phyloP scores from a whole-genome alignment of 2,329 filamentous ascomycete genomes.

The Talaromyces sp. region DNA sequence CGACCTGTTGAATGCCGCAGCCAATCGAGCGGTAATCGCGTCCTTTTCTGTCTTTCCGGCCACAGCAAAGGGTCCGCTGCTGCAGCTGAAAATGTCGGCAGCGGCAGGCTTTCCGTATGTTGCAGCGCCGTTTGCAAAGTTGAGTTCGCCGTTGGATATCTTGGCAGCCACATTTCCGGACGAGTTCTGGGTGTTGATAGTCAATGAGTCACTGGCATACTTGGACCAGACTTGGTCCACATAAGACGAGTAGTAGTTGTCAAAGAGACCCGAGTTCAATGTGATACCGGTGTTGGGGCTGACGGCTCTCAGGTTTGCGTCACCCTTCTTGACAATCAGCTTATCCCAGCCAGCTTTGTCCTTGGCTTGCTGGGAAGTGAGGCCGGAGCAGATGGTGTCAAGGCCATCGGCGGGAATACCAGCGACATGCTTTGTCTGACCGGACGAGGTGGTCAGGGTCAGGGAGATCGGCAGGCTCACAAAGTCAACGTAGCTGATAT shows the following conservation, averaged over 20 bases:
- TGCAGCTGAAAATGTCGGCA: constrained; percentile 63
- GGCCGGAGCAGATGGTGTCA: constrained; percentile 48
- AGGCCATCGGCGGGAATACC: constrained; percentile 59
- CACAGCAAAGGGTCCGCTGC: constrained; percentile 55
- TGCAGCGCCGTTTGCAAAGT: constrained; percentile 41
- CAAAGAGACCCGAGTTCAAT: constrained; percentile 44
- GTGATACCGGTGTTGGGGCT: constrained; percentile 41
- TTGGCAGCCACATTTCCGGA: constrained; percentile 51
- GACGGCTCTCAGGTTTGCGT: constrained; percentile 36
- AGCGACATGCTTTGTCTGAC: constrained; percentile 47
- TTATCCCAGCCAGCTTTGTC: constrained; percentile 61
- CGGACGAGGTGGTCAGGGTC: constrained; percentile 41
- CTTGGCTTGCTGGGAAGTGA: constrained; percentile 51
- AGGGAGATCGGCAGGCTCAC: constrained; percentile 60
- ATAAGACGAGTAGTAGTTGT: constrained; percentile 50
- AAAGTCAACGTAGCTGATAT: constrained; percentile 74
- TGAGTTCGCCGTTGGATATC: constrained; percentile 40
- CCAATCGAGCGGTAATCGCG: constrained; percentile 67
- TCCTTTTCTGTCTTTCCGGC: constrained; percentile 45
- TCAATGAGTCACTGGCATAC: constrained; percentile 44
- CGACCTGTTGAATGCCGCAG: constrained; percentile 70
- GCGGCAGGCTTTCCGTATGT: constrained; percentile 56
- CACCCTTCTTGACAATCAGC: constrained; percentile 47
- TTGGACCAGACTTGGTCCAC: constrained; percentile 49
- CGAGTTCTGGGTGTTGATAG: constrained; percentile 61